Conservation (phyloP, 805 yeast genomes). For the Metschnikowia similis region DNA sequence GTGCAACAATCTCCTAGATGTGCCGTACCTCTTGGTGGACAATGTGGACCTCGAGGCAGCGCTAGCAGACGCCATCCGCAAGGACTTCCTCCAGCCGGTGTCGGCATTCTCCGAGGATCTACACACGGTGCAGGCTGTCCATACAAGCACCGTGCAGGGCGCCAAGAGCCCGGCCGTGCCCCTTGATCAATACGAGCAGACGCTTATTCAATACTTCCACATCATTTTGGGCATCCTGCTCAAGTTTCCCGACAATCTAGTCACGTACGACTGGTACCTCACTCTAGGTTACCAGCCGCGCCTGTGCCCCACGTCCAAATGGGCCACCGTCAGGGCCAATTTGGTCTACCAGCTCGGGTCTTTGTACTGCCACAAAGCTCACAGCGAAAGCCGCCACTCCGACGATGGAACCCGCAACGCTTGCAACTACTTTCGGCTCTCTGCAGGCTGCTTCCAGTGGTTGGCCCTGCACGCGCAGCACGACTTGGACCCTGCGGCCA, state of each 20-base stretch:
- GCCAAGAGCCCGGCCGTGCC: slow-evolving; percentile 25
- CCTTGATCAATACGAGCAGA: slow-evolving; percentile 17
- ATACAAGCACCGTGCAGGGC: slow-evolving; percentile 36
- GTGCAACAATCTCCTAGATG: slow-evolving; percentile 7
- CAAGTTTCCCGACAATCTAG: slow-evolving; percentile 62
- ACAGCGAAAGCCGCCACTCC: slow-evolving; percentile 38
- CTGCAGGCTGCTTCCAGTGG: slow-evolving; percentile 63
- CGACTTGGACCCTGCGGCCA: slow-evolving; percentile 51
- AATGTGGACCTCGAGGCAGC: slow-evolving; percentile 15
- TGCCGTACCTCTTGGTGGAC: slow-evolving; percentile 8
- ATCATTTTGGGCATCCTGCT: slow-evolving; percentile 40
- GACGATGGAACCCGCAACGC: slow-evolving; percentile 58
- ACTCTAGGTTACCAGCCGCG: slow-evolving; percentile 37
- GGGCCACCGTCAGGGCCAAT: slow-evolving; percentile 50
- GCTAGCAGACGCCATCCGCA: slow-evolving; percentile 42
- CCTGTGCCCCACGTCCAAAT: slow-evolving; percentile 2
- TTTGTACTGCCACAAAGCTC: slow-evolving; percentile 54
- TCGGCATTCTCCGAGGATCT: slow-evolving; percentile 34
- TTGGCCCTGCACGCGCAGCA: slow-evolving; percentile 20
- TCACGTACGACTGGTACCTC: slow-evolving; percentile 69
- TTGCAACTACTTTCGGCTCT: slow-evolving; percentile 59
- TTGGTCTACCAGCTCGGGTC: slow-evolving; percentile 68
- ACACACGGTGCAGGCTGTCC: slow-evolving; percentile 36
- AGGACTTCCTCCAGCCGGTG: slow-evolving; percentile 41
- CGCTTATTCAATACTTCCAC: slow-evolving; percentile 44